Evolutionary conservation across 148 eudicot genomes (phyloP), one percentile per base, ranked within the genome.

Genomic region (Arctostaphylos glauca): DNA sequence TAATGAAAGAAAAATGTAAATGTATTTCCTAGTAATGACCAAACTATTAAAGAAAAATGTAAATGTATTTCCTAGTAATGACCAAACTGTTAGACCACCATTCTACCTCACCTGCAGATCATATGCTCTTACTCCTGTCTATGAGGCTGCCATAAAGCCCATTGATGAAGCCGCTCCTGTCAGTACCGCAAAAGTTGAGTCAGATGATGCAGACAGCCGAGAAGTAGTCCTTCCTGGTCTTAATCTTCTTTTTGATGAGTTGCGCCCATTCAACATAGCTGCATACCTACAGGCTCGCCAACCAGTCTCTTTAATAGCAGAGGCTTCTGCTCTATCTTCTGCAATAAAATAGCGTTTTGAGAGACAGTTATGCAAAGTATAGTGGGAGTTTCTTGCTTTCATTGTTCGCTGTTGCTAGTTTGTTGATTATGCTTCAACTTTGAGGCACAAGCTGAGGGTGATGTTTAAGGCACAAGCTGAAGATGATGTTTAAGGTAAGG

Each of bases 201-300:
- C 92, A 66, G 98, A 94, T 68, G 95, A 94, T 13, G 86, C 77
- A 59, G 97, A 93, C n/a, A 88, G 94, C 89, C 90, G 84, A 85
- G 99, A 96, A 83, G 95, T 92, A 77, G 83, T 84, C 81, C 89
- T 93, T 82, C 99, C 99, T n/a, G 98, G 98, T 74, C 95, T 96
- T 71, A 93, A 92, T 89, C 98, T 96, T 74, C 90, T 94, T 46
- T 96, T 93, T 83, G 98, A 96, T 81, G 95, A 90, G 85, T 82
- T 96, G 88, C 91, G 88, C 23, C 95, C 98, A 10, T 96, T 94
- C 75, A 98, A 96, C 77, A 93, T 96, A 74, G 92, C 95, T 81
- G 98, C 98, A 86, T 94, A 97, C 84, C 91, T 94, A 43, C 99
- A 96, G 91, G 99, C 98, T 83, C 96, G 95, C 81, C 98, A 88